Percentiles rank a stretch among this genome's conserved stretches.
phyloP scores from a whole-genome alignment of 2,329 filamentous ascomycete genomes.

The Diaporthe sp. region DNA sequence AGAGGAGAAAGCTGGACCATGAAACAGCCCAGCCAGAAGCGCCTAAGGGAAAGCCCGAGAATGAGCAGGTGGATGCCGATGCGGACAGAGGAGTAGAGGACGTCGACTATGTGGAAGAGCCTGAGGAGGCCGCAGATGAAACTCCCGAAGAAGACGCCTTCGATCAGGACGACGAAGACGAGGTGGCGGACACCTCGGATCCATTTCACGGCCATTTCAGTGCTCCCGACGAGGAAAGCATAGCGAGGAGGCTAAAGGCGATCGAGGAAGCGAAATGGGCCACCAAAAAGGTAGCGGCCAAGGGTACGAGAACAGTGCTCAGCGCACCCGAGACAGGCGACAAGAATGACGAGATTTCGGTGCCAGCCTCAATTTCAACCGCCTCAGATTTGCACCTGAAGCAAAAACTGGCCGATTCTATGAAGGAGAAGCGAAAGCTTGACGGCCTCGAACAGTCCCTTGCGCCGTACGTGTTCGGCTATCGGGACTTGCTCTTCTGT shows the following conservation, averaged over 20 bases:
- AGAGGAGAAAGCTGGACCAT: slow-evolving; percentile 67
- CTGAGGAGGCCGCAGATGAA: slow-evolving; percentile 53
- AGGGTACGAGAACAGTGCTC: slow-evolving; percentile 59
- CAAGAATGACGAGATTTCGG: slow-evolving; percentile 43
- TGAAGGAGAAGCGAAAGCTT: slow-evolving; percentile 66
- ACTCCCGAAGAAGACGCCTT: slow-evolving; percentile 38
- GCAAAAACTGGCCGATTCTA: slow-evolving; percentile 70
- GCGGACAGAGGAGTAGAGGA: slow-evolving; percentile 48
- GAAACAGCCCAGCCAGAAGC: slow-evolving; percentile 38
- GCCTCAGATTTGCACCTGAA: slow-evolving; percentile 72
- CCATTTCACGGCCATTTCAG: slow-evolving; percentile 87
- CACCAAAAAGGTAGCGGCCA: slow-evolving; percentile 56
- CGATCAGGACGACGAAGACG: slow-evolving; percentile 58
- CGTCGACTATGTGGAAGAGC: slow-evolving; percentile 58
- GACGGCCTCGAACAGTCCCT: slow-evolving; percentile 72
- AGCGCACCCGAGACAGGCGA: slow-evolving; percentile 56
- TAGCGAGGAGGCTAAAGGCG: slow-evolving; percentile 64
- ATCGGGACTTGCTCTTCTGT: slow-evolving; percentile 83
- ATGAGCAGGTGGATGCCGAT: slow-evolving; percentile 35
- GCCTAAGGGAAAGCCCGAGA: slow-evolving; percentile 34
- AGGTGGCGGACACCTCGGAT: slow-evolving; percentile 60
- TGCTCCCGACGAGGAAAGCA: slow-evolving; percentile 69
- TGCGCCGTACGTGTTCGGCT: slow-evolving; percentile 80
- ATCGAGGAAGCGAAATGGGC: slow-evolving; percentile 63
- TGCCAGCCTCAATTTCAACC: slow-evolving; percentile 49